These are phyloP conservation scores for Neonectria coccinea DNA, from an alignment of 2,329 filamentous ascomycete species.

Conservation along the genomic window DNA sequence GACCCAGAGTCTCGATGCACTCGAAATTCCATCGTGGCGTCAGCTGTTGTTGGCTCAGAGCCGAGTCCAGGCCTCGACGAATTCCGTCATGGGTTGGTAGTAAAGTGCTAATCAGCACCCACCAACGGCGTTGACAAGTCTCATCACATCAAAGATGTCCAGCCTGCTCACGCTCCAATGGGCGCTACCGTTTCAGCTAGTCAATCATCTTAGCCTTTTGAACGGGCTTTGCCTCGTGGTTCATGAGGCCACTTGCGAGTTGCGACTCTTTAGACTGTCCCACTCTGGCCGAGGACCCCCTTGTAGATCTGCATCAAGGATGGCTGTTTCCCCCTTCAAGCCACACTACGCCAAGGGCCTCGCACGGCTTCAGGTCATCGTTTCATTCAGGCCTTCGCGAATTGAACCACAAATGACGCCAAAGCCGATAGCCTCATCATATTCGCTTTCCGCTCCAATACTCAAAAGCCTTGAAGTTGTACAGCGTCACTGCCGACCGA, in stretches of 20 bases:
- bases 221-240: conserved; percentile 19
- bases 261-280: neutral
- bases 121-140: neutral
- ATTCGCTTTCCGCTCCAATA: neutral
- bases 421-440: neutral
- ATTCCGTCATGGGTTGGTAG: too few relatives aligned
- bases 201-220: conserved; percentile 19
- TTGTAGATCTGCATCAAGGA: conserved; percentile 28
- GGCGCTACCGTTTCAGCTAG: conserved; percentile 12
- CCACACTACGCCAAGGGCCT: conserved; percentile 15
- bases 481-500: neutral
- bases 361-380: neutral
- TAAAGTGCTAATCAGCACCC: too few relatives aligned
- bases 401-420: neutral
- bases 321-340: conserved; percentile 16
- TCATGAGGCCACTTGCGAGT: conserved; percentile 4
- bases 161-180: neutral
- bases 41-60: neutral
- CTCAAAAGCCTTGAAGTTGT: neutral
- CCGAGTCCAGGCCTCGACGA: too few relatives aligned
- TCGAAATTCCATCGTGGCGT: neutral
- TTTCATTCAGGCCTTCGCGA: neutral
- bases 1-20: neutral
- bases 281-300: conserved; percentile 11
- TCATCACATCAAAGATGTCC: neutral